These are phyloP conservation scores for Plasmodium gaboni DNA, from an alignment of 169 alveolate genomes.

Conservation along the genomic window DNA sequence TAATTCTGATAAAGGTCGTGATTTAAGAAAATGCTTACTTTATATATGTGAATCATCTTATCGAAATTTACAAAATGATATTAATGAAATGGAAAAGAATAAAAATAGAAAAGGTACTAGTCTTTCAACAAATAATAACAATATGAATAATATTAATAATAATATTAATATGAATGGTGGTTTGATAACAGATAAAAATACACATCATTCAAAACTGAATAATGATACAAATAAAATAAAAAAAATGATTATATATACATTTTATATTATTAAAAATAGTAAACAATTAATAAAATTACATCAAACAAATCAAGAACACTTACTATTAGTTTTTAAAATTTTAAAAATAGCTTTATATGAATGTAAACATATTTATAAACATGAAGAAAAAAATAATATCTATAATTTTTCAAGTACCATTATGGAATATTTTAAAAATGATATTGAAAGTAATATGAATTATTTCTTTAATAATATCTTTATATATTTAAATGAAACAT, in stretches of 20 bases:
- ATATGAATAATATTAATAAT: too few relatives aligned
- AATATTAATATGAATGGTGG: background rate
- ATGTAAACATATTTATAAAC: conserved; percentile 70
- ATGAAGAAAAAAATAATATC: conserved; percentile 64
- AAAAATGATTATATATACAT: conserved; percentile 70
- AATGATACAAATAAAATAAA: conserved; percentile 57
- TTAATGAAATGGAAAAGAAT: conserved; percentile 59
- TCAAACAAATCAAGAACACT: conserved; percentile 75
- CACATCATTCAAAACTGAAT: conserved; percentile 11
- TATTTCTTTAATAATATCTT: conserved; percentile 52
- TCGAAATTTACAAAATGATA: conserved; percentile 66
- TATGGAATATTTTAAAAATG: conserved; percentile 76
- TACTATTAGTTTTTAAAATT: conserved; percentile 57
- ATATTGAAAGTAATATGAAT: conserved; percentile 59
- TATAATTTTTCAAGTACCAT: conserved; percentile 58
- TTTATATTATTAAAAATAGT: conserved; percentile 63
- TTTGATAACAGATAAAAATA: conserved; percentile 3
- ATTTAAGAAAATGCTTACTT: conserved; percentile 48
- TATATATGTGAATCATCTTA: conserved; percentile 71
- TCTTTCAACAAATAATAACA: too few relatives aligned
- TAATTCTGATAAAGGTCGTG: conserved; percentile 1
- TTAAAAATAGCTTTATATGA: conserved; percentile 59
- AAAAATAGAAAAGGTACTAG: conserved; percentile 26
- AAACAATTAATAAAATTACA: conserved; percentile 52
- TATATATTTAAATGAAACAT: conserved; percentile 68